Evolutionary conservation across 495 filamentous ascomycete genomes (phyloP).

Genomic region (Polyplosphaeria fusca): DNA sequence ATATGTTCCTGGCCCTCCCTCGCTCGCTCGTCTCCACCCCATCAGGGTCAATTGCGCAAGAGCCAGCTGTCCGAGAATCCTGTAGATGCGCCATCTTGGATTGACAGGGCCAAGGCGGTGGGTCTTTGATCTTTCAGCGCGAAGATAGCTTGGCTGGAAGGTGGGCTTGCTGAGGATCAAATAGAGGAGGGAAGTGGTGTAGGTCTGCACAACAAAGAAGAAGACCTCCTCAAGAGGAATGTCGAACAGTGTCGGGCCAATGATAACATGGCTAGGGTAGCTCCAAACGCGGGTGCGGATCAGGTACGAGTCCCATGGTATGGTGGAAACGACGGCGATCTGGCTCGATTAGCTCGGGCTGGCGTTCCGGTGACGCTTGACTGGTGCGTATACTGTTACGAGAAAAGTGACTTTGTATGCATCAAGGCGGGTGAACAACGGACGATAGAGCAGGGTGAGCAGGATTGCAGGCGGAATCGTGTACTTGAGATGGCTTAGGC

Average conservation of each 20-base stretch:
- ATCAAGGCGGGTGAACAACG: constrained; percentile 57
- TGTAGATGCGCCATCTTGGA: constrained; percentile 35
- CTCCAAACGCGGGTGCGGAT: constrained; percentile 62
- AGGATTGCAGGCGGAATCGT: constrained; percentile 60
- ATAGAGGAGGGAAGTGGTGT: constrained; percentile 64
- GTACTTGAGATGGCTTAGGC: constrained; percentile 61
- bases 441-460: constrained; percentile 56
- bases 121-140: constrained; percentile 15
- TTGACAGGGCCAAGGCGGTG: constrained; percentile 19
- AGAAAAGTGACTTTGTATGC: constrained; percentile 57
- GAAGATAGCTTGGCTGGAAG: constrained; percentile 56
- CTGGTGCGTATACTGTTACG: constrained; percentile 41
- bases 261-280: constrained; percentile 58
- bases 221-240: constrained; percentile 68
- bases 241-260: constrained; percentile 54
- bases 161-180: constrained; percentile 59
- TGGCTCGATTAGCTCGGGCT: constrained; percentile 22
- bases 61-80: constrained; percentile 44
- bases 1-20: constrained; percentile 53
- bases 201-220: constrained; percentile 75
- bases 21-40: constrained; percentile 44
- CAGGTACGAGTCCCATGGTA: constrained; percentile 70
- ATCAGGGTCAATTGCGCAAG: constrained; percentile 41
- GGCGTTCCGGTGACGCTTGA: not conserved
- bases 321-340: constrained; percentile 59